These are phyloP conservation scores for Talaromyces sp. DNA, from an alignment of 2,329 filamentous ascomycete species.

Conservation along the genomic window DNA sequence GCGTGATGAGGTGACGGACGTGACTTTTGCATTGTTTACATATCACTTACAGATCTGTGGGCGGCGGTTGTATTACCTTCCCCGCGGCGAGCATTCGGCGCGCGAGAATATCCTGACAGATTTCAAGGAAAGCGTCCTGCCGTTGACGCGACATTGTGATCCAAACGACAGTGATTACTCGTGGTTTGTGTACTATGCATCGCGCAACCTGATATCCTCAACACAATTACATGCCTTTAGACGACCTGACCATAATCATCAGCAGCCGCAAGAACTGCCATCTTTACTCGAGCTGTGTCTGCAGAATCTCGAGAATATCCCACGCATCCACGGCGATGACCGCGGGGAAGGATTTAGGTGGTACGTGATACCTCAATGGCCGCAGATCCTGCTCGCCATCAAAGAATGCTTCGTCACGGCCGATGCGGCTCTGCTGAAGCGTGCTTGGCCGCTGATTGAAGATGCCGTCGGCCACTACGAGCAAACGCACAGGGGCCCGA, in stretches of 20 bases:
- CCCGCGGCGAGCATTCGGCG: slow-evolving; percentile 9
- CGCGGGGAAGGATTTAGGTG: slow-evolving; percentile 32
- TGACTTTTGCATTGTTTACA: slow-evolving; percentile 29
- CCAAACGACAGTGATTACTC: slow-evolving; percentile 28
- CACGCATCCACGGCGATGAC: slow-evolving; percentile 27
- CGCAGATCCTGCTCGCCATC: slow-evolving; percentile 27
- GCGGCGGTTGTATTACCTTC: slow-evolving; percentile 20
- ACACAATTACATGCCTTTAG: slow-evolving; percentile 21
- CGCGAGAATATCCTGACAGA: background rate
- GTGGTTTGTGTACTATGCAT: slow-evolving; percentile 30
- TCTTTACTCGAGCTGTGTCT: slow-evolving; percentile 21
- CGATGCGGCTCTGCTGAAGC: slow-evolving; percentile 21
- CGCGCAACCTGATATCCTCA: slow-evolving; percentile 24
- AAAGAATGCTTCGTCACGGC: slow-evolving; percentile 28
- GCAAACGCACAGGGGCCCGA: background rate
- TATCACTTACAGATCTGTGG: slow-evolving; percentile 25
- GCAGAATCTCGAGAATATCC: slow-evolving; percentile 25
- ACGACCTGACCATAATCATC: background rate
- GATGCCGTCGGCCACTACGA: slow-evolving; percentile 11
- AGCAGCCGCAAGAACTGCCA: background rate
- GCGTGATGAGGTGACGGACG: slow-evolving; percentile 27
- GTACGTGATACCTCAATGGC: slow-evolving; percentile 29
- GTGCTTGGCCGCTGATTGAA: slow-evolving; percentile 30
- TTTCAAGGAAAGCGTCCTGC: slow-evolving; percentile 22
- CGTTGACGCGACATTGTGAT: slow-evolving; percentile 29